These are phyloP conservation scores for Colletotrichum sidae DNA, from an alignment of 2,329 filamentous ascomycete genomes.

Conservation along the genomic window DNA sequence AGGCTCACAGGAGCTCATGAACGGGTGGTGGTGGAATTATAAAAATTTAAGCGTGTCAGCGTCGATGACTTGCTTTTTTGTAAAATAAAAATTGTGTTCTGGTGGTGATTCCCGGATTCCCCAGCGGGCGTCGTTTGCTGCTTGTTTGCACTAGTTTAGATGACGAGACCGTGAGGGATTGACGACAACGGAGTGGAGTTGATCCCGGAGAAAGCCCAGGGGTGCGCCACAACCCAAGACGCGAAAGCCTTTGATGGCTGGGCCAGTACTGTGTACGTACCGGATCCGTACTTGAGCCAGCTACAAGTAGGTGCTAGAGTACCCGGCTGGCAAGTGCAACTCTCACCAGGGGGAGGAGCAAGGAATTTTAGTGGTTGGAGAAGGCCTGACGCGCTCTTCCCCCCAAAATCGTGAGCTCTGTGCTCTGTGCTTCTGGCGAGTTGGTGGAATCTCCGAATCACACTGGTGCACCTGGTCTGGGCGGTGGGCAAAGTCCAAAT, in stretches of 20 bases:
- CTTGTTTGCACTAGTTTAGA: no score
- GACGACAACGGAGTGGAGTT: conserved; percentile 17
- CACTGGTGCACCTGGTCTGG: conserved; percentile 23
- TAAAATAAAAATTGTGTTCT: no score
- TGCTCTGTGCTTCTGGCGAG: conserved; percentile 29
- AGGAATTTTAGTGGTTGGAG: conserved; percentile 30
- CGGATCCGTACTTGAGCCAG: conserved; percentile 13
- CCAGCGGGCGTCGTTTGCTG: no score
- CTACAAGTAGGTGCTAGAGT: no score
- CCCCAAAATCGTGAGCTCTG: conserved; percentile 36
- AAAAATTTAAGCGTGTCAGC: no score
- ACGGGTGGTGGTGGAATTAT: no score
- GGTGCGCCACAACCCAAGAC: not conserved
- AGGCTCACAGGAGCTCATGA: no score
- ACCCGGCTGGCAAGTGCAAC: no score
- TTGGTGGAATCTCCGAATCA: conserved; percentile 29
- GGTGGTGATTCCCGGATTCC: no score
- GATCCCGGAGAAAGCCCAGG: conserved; percentile 14
- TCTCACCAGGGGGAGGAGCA: not conserved
- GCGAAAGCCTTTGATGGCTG: not conserved
- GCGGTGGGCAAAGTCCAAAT: conserved; percentile 32
- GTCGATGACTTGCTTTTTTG: no score
- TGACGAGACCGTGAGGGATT: not conserved
- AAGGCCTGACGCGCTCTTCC: conserved; percentile 28
- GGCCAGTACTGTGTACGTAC: conserved; percentile 1